These are phyloP conservation scores for Wallacemonas sp. DNA, from an alignment of 208 protist species.

Conservation along the genomic window DNA sequence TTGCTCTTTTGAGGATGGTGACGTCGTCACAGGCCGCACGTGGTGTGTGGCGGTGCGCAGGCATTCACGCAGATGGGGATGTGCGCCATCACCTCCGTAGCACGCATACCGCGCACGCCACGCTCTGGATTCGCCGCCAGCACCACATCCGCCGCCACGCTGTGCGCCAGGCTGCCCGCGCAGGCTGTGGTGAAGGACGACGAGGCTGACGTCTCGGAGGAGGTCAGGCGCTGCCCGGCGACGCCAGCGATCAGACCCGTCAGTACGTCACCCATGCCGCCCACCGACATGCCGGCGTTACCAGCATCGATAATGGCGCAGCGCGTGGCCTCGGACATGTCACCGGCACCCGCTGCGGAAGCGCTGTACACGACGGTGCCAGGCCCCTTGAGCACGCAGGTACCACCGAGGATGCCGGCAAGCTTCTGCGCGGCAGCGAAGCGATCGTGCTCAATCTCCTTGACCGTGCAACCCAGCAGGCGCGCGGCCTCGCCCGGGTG, in stretches of 20 bases:
- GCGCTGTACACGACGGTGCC: constrained; percentile 58
- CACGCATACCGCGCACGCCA: constrained; percentile 63
- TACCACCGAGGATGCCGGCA: constrained; percentile 45
- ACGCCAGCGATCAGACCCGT: constrained; percentile 66
- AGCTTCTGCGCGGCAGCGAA: constrained; percentile 48
- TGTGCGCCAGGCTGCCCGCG: constrained; percentile 56
- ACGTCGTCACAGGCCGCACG: not conserved
- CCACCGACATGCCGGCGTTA: constrained; percentile 84
- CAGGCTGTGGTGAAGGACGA: constrained; percentile 45
- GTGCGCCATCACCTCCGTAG: constrained; percentile 60
- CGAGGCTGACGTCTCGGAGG: too few species aligned
- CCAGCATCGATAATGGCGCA: constrained; percentile 75
- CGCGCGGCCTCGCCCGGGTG: constrained; percentile 79
- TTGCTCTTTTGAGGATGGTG: too few species aligned
- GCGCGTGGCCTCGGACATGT: not conserved
- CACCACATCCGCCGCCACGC: constrained; percentile 70
- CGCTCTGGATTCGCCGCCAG: constrained; percentile 20
- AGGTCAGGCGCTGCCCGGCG: constrained; percentile 40
- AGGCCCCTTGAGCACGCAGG: constrained; percentile 78
- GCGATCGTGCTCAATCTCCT: constrained; percentile 74
- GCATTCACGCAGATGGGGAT: constrained; percentile 59
- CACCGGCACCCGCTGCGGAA: not conserved
- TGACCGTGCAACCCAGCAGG: constrained; percentile 54
- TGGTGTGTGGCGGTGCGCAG: not conserved
- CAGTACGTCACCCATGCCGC: constrained; percentile 85